Conservation (phyloP, 805 yeast species). For the Yamadazyma laniorum region DNA sequence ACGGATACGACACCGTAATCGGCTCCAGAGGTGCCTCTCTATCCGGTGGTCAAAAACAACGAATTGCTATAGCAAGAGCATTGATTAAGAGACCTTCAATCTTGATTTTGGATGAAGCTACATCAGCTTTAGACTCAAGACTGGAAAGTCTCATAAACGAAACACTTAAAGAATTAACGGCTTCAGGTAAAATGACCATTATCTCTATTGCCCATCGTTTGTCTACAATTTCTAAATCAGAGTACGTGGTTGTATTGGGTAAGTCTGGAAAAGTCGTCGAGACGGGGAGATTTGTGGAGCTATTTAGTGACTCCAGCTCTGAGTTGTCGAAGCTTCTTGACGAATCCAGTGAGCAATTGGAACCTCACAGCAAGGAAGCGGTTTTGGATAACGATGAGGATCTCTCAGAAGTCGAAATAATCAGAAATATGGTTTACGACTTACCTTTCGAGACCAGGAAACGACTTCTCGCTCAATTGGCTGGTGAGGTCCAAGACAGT, state of each 20-base stretch:
- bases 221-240: slow-evolving; percentile 45
- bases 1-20: slow-evolving; percentile 56
- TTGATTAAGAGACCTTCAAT: slow-evolving; percentile 64
- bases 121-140: slow-evolving; percentile 57
- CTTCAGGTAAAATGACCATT: slow-evolving; percentile 41
- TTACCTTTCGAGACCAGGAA: slow-evolving; percentile 32
- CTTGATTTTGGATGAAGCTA: slow-evolving; percentile 66
- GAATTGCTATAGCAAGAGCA: slow-evolving; percentile 75
- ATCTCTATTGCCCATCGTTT: slow-evolving; percentile 46
- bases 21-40: slow-evolving; percentile 58
- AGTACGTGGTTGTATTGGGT: slow-evolving; percentile 42
- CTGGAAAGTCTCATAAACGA: slow-evolving; percentile 48
- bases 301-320: slow-evolving; percentile 40
- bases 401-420: slow-evolving; percentile 20
- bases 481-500: slow-evolving; percentile 15
- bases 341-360: slow-evolving; percentile 28
- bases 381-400: slow-evolving; percentile 14
- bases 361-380: slow-evolving; percentile 13
- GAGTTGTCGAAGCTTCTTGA: slow-evolving; percentile 42
- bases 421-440: slow-evolving; percentile 34
- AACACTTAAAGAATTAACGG: slow-evolving; percentile 36
- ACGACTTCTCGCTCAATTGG: slow-evolving; percentile 28
- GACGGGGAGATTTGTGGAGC: slow-evolving; percentile 37
- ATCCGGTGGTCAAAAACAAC: slow-evolving; percentile 77
- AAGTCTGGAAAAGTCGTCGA: slow-evolving; percentile 42